Evolutionary conservation across 768 basidiomycete species (phyloP), one percentile per base, ranked within the genome.

Genomic region (Russula emetica): DNA sequence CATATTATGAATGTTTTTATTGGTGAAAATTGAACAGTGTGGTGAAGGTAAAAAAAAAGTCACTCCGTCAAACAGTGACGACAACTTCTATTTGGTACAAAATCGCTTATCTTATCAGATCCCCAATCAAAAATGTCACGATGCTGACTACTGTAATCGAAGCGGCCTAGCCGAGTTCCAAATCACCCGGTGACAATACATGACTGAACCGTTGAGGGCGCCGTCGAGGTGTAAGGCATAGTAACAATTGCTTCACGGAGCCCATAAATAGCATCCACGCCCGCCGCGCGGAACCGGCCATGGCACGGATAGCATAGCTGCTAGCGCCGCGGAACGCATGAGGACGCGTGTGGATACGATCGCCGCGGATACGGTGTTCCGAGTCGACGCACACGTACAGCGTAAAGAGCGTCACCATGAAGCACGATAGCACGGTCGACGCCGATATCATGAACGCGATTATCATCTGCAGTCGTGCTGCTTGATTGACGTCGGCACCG

Each of bases 361-460:
- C 89, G 13, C 72, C 71, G n/a, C 89, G 79, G 9, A 91, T 74
- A 28, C 88, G 78, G 69, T 88, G 83, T 58, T 89, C 82, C 20
- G 69, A 67, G 70, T 95, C 94, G 32, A 93, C 82, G 7, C 87
- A 79, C n/a, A 87, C 79, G 3, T 72, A 71, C 14, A 94, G 80
- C 9, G 84, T 79, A 45, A 85, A 76, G 61, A 86, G 74, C 0
- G 87, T 86, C 3, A 84, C 82, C 58, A 82, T 76, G 58, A 90
- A 85, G 3, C 86, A 80, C 14, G 88, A 82, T 26, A 95, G 80
- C 0, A 86, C 84, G 0, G 88, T 88, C 62, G 85, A 82, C 0
- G 92, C 85, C 3, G 86, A 86, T 52, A 94, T 91, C 88, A 94
- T 90, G 75, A 96, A 94, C 85, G 93, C 90, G 76, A 96, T 92